These are phyloP conservation scores for Elsinoe fawcettii DNA, from an alignment of 2,329 filamentous ascomycete genomes.

Conservation along the genomic window DNA sequence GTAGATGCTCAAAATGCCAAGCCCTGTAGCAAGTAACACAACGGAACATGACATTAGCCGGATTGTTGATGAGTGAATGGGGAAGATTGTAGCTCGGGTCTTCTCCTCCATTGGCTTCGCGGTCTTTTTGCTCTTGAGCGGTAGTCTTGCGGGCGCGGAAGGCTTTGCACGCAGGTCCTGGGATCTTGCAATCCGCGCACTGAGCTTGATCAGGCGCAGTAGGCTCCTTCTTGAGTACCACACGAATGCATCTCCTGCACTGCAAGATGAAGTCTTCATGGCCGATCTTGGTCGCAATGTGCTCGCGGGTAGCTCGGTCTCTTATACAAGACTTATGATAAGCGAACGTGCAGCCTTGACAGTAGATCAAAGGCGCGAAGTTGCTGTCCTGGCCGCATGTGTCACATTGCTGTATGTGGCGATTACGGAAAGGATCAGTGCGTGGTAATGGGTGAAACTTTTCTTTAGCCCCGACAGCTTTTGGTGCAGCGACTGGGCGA, in stretches of 20 bases:
- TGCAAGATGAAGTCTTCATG: conserved; percentile 76
- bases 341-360: conserved; percentile 79
- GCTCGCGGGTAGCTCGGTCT: conserved; percentile 64
- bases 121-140: conserved; percentile 74
- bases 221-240: conserved; percentile 58
- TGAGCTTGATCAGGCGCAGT: conserved; percentile 60
- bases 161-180: conserved; percentile 62
- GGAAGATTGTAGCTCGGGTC: conserved; percentile 66
- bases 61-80: conserved; percentile 61
- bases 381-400: conserved; percentile 55
- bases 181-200: conserved; percentile 61
- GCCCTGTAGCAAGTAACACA: conserved; percentile 68
- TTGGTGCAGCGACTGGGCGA: conserved; percentile 38
- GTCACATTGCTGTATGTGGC: conserved; percentile 65
- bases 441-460: conserved; percentile 57
- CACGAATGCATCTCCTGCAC: conserved; percentile 74
- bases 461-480: conserved; percentile 59
- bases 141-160: conserved; percentile 67
- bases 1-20: conserved; percentile 80
- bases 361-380: conserved; percentile 69
- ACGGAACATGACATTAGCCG: conserved; percentile 70
- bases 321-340: conserved; percentile 84
- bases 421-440: conserved; percentile 58
- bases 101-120: conserved; percentile 67
- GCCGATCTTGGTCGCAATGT: conserved; percentile 78